Conservation (phyloP, 805 yeast species). For the Ogataea kodamae region DNA sequence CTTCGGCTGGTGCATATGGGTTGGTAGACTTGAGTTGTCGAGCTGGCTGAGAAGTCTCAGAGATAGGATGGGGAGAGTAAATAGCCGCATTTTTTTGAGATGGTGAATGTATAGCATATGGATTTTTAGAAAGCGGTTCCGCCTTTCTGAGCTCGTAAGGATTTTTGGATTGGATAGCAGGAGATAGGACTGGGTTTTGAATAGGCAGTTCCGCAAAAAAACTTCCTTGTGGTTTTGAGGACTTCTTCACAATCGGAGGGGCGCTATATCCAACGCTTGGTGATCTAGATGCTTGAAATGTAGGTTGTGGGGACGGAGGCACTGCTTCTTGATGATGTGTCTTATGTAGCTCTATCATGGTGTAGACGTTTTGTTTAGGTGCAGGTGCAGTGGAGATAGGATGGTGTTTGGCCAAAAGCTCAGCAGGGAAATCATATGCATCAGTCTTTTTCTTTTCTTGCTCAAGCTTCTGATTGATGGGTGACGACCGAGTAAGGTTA, state of each 20-base stretch:
- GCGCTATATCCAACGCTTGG: conserved; percentile 2
- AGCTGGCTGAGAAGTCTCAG: too few species aligned
- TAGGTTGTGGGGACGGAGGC: conserved; percentile 3
- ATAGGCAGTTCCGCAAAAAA: conserved; percentile 62
- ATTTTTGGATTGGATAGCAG: conserved; percentile 22
- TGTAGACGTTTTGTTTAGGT: conserved; percentile 29
- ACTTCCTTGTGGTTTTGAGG: conserved; percentile 32
- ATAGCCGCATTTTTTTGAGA: neutral
- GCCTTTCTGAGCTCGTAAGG: conserved; percentile 23
- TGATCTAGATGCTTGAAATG: conserved; percentile 4
- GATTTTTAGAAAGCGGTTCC: conserved; percentile 2
- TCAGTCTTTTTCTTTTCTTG: conserved; percentile 61
- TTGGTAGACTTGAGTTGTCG: conserved; percentile 20
- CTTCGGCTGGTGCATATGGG: conserved; percentile 33
- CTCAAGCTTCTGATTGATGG: conserved; percentile 31
- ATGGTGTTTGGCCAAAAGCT: conserved; percentile 41
- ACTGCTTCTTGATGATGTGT: conserved; percentile 7
- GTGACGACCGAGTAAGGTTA: conserved; percentile 1
- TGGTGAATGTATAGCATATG: conserved; percentile 2
- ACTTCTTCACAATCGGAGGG: conserved; percentile 11
- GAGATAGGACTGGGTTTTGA: conserved; percentile 4
- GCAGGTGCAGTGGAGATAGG: conserved; percentile 40
- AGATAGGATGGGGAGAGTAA: conserved; percentile 1
- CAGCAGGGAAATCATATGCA: conserved; percentile 72
- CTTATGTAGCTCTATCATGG: conserved; percentile 24